Evolutionary conservation across 2,329 filamentous ascomycete genomes (phyloP).

Genomic region (Clathrospora elynae): DNA sequence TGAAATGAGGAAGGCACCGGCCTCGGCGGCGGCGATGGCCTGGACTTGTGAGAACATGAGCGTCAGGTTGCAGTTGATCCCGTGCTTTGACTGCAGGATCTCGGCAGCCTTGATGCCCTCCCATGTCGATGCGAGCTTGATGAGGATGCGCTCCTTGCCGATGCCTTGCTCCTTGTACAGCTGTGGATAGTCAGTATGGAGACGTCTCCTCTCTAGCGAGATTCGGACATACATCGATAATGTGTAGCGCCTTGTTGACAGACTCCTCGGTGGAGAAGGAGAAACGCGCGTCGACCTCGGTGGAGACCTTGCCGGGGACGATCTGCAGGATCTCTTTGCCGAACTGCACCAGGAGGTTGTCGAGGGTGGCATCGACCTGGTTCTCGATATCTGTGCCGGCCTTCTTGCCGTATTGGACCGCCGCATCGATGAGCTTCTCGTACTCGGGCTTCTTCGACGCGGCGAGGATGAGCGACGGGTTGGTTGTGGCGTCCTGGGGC

Average conservation of each 20-base stretch:
- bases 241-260: slow-evolving; percentile 93
- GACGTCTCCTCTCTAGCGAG: no score
- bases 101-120: slow-evolving; percentile 99
- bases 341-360: slow-evolving; percentile 95
- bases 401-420: slow-evolving; percentile 83
- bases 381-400: slow-evolving; percentile 70
- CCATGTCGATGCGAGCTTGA: slow-evolving; percentile 99
- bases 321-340: slow-evolving; percentile 97
- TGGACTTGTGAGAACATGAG: slow-evolving; percentile 97
- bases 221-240: slow-evolving; percentile 87
- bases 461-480: slow-evolving; percentile 97
- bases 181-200: slow-evolving; percentile 57
- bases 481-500: slow-evolving; percentile 99
- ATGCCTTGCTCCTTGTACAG: slow-evolving; percentile 94
- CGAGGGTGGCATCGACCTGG: slow-evolving; percentile 87
- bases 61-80: slow-evolving; percentile 97
- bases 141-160: slow-evolving; percentile 90
- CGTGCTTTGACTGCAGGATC: slow-evolving; percentile 93
- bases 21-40: slow-evolving; percentile 95
- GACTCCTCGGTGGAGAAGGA: slow-evolving; percentile 94
- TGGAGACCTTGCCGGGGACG: slow-evolving; percentile 97
- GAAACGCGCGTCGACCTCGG: slow-evolving; percentile 94
- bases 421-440: slow-evolving; percentile 84
- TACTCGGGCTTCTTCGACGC: slow-evolving; percentile 98
- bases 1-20: slow-evolving; percentile 94